Conservation (phyloP, 495 filamentous ascomycete genomes). For the Tuber microsphaerosporum region DNA sequence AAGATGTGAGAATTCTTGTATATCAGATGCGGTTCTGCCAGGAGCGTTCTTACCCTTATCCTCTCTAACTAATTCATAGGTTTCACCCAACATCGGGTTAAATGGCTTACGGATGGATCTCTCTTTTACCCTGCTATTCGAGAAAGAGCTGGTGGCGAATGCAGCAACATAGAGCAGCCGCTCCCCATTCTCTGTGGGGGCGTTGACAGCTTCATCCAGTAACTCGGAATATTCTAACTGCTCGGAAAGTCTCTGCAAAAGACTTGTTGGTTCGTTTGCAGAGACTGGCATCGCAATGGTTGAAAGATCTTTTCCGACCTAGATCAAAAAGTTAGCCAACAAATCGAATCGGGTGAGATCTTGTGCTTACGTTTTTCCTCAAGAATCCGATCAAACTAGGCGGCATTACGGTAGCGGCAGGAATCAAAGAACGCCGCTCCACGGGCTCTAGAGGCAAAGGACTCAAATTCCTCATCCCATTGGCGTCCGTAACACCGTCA, state of each 20-base stretch:
- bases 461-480: constrained; percentile 45
- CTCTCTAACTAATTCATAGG: constrained; percentile 83
- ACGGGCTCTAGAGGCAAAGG: constrained; percentile 69
- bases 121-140: constrained; percentile 71
- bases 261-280: constrained; percentile 84
- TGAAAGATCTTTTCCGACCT: constrained; percentile 77
- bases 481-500: constrained; percentile 12
- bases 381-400: constrained; percentile 89
- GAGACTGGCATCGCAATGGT: constrained; percentile 96
- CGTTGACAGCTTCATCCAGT: constrained; percentile 64
- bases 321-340: neutral
- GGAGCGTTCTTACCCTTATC: constrained; percentile 49
- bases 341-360: neutral
- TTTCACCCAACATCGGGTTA: constrained; percentile 95
- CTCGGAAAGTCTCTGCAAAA: constrained; percentile 81
- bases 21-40: neutral
- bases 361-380: constrained; percentile 70
- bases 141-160: constrained; percentile 80
- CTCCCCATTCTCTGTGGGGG: constrained; percentile 53
- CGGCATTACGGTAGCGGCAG: constrained; percentile 63
- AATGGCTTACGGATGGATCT: constrained; percentile 94
- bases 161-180: constrained; percentile 77
- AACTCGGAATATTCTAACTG: constrained; percentile 81
- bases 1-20: constrained; percentile 10
- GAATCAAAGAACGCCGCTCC: constrained; percentile 62